Conservation (phyloP, 1,139 yeast genomes). For the Candida buenavistaensis region DNA sequence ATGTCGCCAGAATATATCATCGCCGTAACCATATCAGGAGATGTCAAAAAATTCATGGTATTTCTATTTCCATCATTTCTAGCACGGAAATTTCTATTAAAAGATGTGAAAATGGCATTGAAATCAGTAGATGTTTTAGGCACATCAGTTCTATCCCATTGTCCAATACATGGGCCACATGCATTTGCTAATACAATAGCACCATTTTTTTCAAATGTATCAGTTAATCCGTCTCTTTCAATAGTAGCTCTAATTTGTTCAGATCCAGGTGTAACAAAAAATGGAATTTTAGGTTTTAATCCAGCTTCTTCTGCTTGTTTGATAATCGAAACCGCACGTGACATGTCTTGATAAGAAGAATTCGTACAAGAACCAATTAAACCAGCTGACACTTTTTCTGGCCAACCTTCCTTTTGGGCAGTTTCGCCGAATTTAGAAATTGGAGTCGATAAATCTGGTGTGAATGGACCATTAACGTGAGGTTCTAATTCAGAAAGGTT, state of each 20-base stretch:
- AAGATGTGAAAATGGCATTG: slow-evolving; percentile 96
- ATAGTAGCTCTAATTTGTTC: slow-evolving; percentile 99
- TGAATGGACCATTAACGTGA: slow-evolving; percentile 97
- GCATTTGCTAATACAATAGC: slow-evolving; percentile 97
- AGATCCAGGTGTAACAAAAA: slow-evolving; percentile 97
- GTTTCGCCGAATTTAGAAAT: slow-evolving; percentile 89
- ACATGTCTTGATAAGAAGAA: slow-evolving; percentile 98
- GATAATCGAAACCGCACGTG: slow-evolving; percentile 94
- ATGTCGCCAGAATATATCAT: slow-evolving; percentile 96
- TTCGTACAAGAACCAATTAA: slow-evolving; percentile 99
- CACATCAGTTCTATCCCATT: slow-evolving; percentile 98
- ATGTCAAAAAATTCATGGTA: slow-evolving; percentile 96
- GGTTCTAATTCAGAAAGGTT: slow-evolving; percentile 96
- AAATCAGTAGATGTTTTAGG: slow-evolving; percentile 91
- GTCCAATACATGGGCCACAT: slow-evolving; percentile 99
- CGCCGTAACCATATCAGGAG: slow-evolving; percentile 98
- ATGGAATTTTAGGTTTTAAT: slow-evolving; percentile 83
- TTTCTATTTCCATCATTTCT: slow-evolving; percentile 99
- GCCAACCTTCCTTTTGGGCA: slow-evolving; percentile 90
- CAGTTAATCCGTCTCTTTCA: slow-evolving; percentile 93
- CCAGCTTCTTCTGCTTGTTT: slow-evolving; percentile 91
- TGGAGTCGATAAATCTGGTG: slow-evolving; percentile 99
- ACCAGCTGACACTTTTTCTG: slow-evolving; percentile 90
- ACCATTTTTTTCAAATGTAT: slow-evolving; percentile 88
- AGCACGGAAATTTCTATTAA: slow-evolving; percentile 98